Evolutionary conservation across 2,329 filamentous ascomycete genomes (phyloP).

Genomic region (Talaromyces pinophilus): DNA sequence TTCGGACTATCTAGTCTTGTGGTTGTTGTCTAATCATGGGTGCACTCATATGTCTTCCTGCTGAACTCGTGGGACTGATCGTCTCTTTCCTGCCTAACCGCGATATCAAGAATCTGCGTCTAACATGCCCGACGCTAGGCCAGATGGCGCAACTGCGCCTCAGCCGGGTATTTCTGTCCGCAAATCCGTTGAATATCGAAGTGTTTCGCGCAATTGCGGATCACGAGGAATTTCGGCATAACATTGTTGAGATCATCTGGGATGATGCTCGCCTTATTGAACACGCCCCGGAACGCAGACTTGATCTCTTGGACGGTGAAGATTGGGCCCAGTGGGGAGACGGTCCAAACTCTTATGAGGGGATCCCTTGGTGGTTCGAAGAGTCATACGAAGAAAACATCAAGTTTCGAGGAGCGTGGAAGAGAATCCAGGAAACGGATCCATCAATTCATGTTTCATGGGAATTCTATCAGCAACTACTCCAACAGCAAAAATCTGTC

Average conservation of each 20-base stretch:
- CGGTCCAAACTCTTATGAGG: not conserved
- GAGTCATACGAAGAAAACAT: not conserved
- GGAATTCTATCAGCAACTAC: conserved; percentile 36
- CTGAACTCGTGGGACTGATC: not conserved
- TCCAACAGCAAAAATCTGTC: conserved; percentile 37
- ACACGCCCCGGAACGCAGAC: not conserved
- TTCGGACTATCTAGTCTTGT: not conserved
- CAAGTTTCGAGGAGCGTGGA: not conserved
- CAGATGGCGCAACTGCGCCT: conserved; percentile 30
- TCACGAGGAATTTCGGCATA: conserved; percentile 36
- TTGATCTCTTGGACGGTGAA: not conserved
- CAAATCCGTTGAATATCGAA: conserved; percentile 43
- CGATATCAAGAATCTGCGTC: conserved; percentile 32
- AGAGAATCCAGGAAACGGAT: not conserved
- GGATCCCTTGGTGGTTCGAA: conserved; percentile 4
- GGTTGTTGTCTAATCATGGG: not conserved
- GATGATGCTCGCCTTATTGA: conserved; percentile 14
- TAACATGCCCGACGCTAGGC: conserved; percentile 27
- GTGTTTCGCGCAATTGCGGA: conserved; percentile 42
- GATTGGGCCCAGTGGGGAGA: not conserved
- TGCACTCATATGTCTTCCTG: not conserved
- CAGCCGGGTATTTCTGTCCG: conserved; percentile 44
- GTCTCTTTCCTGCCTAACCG: conserved; percentile 27
- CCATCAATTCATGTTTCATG: conserved; percentile 25
- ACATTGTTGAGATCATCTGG: conserved; percentile 45